A percentile compares a stretch with the other conserved stretches of the same genome.
These are phyloP conservation scores for Cicer cuneatum DNA, from an alignment of 306 rosid genomes.

Conservation along the genomic window DNA sequence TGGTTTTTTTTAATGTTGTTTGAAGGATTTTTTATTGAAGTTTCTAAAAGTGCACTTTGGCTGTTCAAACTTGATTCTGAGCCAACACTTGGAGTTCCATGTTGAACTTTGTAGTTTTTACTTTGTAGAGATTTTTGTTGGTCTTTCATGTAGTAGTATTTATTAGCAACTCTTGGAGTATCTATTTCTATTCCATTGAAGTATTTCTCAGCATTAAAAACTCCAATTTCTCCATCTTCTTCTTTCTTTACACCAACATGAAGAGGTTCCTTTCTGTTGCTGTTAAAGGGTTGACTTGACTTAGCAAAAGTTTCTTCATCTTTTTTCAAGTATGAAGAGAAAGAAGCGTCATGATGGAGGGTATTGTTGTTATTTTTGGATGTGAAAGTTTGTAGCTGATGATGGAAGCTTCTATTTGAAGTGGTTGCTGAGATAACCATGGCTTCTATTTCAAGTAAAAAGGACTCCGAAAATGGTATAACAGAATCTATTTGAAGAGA, in stretches of 20 bases:
- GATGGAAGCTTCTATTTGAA: conserved; percentile 43
- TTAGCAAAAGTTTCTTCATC: conserved; percentile 48
- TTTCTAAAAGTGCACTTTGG: conserved; percentile 61
- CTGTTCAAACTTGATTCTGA: conserved; percentile 92
- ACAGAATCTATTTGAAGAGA: not conserved
- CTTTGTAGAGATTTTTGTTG: too few relatives aligned
- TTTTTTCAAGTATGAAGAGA: conserved; percentile 61
- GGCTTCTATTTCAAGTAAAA: conserved; percentile 40
- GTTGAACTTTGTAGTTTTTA: conserved; percentile 45
- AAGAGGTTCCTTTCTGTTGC: conserved; percentile 42
- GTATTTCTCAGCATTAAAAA: conserved; percentile 87
- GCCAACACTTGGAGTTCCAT: conserved; percentile 67
- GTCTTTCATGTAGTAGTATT: conserved; percentile 39
- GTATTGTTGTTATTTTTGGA: conserved; percentile 38
- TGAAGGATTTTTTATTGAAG: conserved; percentile 47
- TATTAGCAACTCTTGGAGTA: conserved; percentile 49
- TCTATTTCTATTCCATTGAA: conserved; percentile 73
- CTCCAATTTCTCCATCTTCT: conserved; percentile 82
- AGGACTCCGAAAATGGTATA: not conserved
- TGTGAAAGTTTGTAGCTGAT: conserved; percentile 46
- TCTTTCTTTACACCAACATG: conserved; percentile 53
- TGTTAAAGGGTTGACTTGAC: conserved; percentile 43
- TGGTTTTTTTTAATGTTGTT: conserved; percentile 34
- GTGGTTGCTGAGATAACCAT: conserved; percentile 61
- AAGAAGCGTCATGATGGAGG: conserved; percentile 53